phyloP scores from a whole-genome alignment of 805 yeast species.

The Myxozyma melibiosi region DNA sequence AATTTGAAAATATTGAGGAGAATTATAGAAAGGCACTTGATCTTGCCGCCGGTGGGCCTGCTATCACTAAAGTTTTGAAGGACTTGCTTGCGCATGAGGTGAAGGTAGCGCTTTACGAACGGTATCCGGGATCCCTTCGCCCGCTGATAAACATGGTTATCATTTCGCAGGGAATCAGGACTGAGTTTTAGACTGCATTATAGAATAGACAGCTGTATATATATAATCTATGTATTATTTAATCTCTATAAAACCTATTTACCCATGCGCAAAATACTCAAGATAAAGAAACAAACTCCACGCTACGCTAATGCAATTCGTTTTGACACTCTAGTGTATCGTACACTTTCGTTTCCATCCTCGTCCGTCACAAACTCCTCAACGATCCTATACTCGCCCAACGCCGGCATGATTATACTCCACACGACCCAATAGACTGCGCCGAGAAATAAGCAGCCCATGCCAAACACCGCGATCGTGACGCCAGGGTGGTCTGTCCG shows the following conservation, averaged over 20 bases:
- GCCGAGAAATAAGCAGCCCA: conserved; percentile 28
- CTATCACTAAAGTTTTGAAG: background rate
- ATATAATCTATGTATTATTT: background rate
- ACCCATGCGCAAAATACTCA: background rate
- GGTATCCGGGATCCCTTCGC: conserved; percentile 1
- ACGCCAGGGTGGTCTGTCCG: conserved; percentile 25
- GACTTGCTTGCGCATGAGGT: conserved; percentile 1
- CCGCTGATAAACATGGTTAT: background rate
- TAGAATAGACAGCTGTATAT: background rate
- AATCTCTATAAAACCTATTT: background rate
- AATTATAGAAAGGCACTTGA: background rate
- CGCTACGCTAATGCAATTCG: background rate
- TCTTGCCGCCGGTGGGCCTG: background rate
- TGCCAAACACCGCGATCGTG: conserved; percentile 28
- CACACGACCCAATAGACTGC: conserved; percentile 32
- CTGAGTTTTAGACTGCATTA: background rate
- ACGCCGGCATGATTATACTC: conserved; percentile 24
- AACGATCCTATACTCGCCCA: conserved; percentile 26
- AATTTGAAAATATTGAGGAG: no score
- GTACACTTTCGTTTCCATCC: conserved; percentile 23
- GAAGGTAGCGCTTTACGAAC: background rate
- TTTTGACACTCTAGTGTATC: conserved; percentile 22
- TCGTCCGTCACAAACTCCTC: conserved; percentile 23
- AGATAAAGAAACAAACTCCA: background rate
- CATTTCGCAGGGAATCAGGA: background rate